Base-by-base conservation (phyloP, 441 rosid genomes). In the Sinapis alba region DNA sequence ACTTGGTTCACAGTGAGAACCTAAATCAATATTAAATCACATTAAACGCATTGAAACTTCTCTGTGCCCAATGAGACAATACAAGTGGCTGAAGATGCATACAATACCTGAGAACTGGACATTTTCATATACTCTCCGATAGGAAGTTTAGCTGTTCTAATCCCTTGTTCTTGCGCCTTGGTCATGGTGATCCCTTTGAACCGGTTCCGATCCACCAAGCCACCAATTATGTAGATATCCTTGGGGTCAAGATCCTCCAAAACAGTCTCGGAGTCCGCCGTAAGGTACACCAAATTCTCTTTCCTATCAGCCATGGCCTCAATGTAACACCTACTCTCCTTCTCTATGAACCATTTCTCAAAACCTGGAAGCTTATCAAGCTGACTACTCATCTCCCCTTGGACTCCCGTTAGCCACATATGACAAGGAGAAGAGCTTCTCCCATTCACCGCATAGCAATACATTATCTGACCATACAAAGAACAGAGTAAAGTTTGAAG, bases 71-170 rank as follows among this genome's bases (percentile, higher is more conserved):
- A 34, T 34, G 41, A 34, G n/a, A n/a, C 27, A 30, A 30, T 30
- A 5, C 7, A 30, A 6, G 34, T 30, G 34, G 34, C 34, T 30
- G 34, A 6, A 30, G 34, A 30, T 30, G 6, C n/a, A n/a, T n/a
- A n/a, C n/a, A n/a, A n/a, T 77, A 93, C 99, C 98, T 91, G 97
- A 68, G 99, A 93, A 75, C 95, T 88, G 8, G 92, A 90, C 98
- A 93, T 93, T 84, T 95, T 93, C 86, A 95, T 76, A 83, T 86
- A 89, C 83, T 77, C 87, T 72, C 89, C 92, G 0, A 95, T 91
- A 0, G 99, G 99, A 53, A 95, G 93, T 69, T 84, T 91, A 3
- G 94, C 95, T 30, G 97, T 90, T 80, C 85, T 91, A 62, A 93
- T 91, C 59, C 94, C 95, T 67, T 91, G 98, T 81, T 91, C 98